Conservation (phyloP, 768 basidiomycete genomes). For the Pleurotus platypus region DNA sequence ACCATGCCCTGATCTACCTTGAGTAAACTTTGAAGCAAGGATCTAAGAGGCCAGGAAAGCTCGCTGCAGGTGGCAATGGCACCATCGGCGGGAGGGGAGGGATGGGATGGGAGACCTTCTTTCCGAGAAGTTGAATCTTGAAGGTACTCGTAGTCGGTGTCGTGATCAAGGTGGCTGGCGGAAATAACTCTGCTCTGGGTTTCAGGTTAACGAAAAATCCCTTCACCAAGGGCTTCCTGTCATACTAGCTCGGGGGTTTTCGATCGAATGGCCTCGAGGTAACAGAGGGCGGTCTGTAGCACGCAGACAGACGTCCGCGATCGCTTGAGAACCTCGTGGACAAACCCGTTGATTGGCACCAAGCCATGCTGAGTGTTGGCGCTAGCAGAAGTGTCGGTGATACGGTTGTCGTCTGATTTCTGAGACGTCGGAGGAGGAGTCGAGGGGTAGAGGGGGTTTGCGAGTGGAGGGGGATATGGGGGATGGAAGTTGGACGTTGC, state of each 20-base stretch:
- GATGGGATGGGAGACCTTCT: slow-evolving; percentile 9
- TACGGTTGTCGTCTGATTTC: neutral
- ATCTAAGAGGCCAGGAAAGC: slow-evolving; percentile 88
- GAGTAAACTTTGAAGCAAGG: slow-evolving; percentile 87
- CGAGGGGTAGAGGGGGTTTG: slow-evolving; percentile 28
- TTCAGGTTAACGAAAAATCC: slow-evolving; percentile 35
- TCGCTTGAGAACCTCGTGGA: slow-evolving; percentile 84
- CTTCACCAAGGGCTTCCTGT: slow-evolving; percentile 44
- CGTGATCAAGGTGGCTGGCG: neutral
- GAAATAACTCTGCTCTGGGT: slow-evolving; percentile 36
- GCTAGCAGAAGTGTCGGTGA: slow-evolving; percentile 8
- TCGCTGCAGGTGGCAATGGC: slow-evolving; percentile 79
- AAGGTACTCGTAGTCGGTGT: slow-evolving; percentile 22
- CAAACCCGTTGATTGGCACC: slow-evolving; percentile 69
- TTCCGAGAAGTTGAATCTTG: slow-evolving; percentile 13
- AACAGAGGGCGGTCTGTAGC: slow-evolving; percentile 84
- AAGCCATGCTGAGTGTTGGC: slow-evolving; percentile 22
- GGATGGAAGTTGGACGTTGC: slow-evolving; percentile 47
- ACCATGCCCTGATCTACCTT: slow-evolving; percentile 32
- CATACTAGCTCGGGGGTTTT: slow-evolving; percentile 62
- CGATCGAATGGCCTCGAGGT: slow-evolving; percentile 76
- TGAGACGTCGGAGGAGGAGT: slow-evolving; percentile 22
- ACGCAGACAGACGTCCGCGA: slow-evolving; percentile 81
- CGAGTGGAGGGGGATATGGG: slow-evolving; percentile 46
- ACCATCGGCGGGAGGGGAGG: slow-evolving; percentile 27